Conservation (phyloP, 345 rosid species). For the Eucalyptus urophylla region DNA sequence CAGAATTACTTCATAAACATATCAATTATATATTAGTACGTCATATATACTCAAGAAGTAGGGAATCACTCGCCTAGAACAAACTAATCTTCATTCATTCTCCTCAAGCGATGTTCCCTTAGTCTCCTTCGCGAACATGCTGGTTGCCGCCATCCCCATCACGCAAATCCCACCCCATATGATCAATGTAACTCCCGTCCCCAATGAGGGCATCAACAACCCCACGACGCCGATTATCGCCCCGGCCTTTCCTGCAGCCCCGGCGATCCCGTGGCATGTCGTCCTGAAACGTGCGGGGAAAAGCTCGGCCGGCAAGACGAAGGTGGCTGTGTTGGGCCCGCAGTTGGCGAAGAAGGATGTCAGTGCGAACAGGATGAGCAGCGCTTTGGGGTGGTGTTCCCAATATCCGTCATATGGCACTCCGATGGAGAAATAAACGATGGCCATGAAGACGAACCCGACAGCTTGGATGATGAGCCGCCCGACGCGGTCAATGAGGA, state of each 20-base stretch:
- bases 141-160: conserved; percentile 11
- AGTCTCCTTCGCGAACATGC: conserved; percentile 41
- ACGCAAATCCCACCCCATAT: background rate
- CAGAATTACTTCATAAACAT: background rate
- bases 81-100: conserved; percentile 16
- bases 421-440: background rate
- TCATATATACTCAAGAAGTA: background rate
- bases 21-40: background rate
- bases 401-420: conserved; percentile 24
- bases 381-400: background rate
- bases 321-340: conserved; percentile 75
- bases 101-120: conserved; percentile 70
- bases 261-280: conserved; percentile 72
- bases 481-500: background rate
- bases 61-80: background rate
- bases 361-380: conserved; percentile 33
- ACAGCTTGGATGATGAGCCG: background rate
- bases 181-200: conserved; percentile 17
- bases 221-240: conserved; percentile 54
- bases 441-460: background rate
- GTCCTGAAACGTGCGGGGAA: conserved; percentile 73
- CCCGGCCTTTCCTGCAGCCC: conserved; percentile 58
- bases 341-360: conserved; percentile 66
- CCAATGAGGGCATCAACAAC: conserved; percentile 40
- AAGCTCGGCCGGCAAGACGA: conserved; percentile 64